These are phyloP conservation scores for Polytrichum commune DNA, from an alignment of 225 moss, liverwort and hornwort species.

Conservation along the genomic window DNA sequence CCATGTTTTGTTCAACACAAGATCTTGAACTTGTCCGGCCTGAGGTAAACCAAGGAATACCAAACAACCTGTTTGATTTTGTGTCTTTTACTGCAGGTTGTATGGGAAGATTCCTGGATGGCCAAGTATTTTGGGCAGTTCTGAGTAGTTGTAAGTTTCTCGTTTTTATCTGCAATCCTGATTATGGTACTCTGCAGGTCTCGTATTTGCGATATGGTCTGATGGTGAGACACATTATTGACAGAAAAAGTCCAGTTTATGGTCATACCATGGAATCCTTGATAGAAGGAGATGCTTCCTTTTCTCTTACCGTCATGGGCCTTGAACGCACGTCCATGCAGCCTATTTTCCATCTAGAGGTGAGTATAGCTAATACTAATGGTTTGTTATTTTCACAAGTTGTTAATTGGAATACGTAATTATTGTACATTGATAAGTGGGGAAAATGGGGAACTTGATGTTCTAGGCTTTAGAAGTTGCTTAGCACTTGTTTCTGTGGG, in stretches of 20 bases:
- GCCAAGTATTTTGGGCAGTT: too few species aligned
- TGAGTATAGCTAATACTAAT: conserved; percentile 4
- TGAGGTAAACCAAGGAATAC: conserved; percentile 43
- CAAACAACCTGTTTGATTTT: too few species aligned
- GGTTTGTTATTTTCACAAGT: too few species aligned
- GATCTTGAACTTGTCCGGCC: conserved; percentile 92
- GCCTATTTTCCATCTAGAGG: conserved; percentile 97
- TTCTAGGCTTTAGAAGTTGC: too few species aligned
- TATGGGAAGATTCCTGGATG: too few species aligned
- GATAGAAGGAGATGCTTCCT: conserved; percentile 85
- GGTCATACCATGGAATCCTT: conserved; percentile 79
- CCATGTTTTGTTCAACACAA: conserved; percentile 98
- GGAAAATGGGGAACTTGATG: too few species aligned
- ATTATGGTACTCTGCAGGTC: conserved; percentile 36
- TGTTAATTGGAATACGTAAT: too few species aligned
- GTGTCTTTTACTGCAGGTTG: too few species aligned
- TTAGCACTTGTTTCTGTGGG: too few species aligned
- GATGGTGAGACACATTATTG: conserved; percentile 89
- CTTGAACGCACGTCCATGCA: conserved; percentile 97
- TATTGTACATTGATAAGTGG: too few species aligned
- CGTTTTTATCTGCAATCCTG: too few species aligned
- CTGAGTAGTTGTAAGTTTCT: too few species aligned
- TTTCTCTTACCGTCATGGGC: conserved; percentile 93
- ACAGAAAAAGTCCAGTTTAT: conserved; percentile 83
- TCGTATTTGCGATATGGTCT: conserved; percentile 93